These are phyloP conservation scores for Protomyces lactucae-debilis DNA, from an alignment of 1,139 yeast genomes.

Conservation along the genomic window DNA sequence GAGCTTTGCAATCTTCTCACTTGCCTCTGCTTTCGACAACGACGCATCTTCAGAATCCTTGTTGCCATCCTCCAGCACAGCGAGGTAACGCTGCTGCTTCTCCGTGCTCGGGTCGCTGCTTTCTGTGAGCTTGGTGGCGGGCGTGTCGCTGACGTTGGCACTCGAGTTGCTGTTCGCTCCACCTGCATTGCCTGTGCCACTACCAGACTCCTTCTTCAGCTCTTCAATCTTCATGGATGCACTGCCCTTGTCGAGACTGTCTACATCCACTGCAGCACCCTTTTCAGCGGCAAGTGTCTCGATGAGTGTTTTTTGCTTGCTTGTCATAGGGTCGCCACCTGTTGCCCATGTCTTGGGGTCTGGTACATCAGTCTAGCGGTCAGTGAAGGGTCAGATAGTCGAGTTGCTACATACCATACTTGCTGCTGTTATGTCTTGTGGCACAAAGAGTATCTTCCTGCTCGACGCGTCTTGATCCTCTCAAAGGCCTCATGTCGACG, in stretches of 20 bases:
- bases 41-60: slow-evolving; percentile 11
- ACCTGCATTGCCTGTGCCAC: slow-evolving; percentile 4
- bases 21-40: slow-evolving; percentile 22
- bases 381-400: background rate
- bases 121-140: background rate
- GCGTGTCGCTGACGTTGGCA: background rate
- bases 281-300: slow-evolving; percentile 19
- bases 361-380: background rate
- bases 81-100: slow-evolving; percentile 10
- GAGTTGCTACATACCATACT: too few relatives aligned
- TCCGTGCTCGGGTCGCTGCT: background rate
- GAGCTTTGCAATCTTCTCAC: slow-evolving; percentile 23
- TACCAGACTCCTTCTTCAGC: slow-evolving; percentile 6
- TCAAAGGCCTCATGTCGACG: too few relatives aligned
- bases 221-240: slow-evolving; percentile 20
- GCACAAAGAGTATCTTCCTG: too few relatives aligned
- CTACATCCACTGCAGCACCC: slow-evolving; percentile 14
- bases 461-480: too few relatives aligned
- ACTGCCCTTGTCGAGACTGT: slow-evolving; percentile 16
- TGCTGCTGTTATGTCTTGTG: too few relatives aligned
- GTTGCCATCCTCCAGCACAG: slow-evolving; percentile 16
- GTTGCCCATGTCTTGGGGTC: slow-evolving; percentile 27
- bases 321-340: slow-evolving; percentile 23
- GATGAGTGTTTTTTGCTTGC: slow-evolving; percentile 20
- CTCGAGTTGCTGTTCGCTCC: background rate